These are phyloP conservation scores for Williopsis jadinii DNA, from an alignment of 1,139 yeast genomes.

Conservation along the genomic window DNA sequence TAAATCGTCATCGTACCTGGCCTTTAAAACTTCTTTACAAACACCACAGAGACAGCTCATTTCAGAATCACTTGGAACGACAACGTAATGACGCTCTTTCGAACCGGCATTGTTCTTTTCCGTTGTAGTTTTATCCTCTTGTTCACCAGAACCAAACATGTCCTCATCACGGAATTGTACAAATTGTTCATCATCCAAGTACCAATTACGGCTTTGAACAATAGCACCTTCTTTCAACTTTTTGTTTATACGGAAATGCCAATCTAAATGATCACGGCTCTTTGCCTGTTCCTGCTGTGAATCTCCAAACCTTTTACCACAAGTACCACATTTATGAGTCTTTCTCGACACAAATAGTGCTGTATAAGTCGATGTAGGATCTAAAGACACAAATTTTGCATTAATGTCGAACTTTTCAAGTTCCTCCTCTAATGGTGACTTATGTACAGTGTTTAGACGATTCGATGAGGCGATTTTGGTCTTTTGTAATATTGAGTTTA, in stretches of 20 bases:
- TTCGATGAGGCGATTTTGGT: conserved; percentile 1
- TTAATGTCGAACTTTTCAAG: conserved; percentile 14
- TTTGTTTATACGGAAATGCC: conserved; percentile 93
- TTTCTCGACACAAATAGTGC: conserved; percentile 49
- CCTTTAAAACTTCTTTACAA: conserved; percentile 76
- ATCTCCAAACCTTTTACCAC: conserved; percentile 79
- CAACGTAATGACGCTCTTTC: conserved; percentile 38
- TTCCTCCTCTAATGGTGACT: background rate
- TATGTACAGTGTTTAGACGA: background rate
- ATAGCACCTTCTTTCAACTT: conserved; percentile 48
- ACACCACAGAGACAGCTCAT: conserved; percentile 76
- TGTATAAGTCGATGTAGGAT: conserved; percentile 12
- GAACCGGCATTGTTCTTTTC: conserved; percentile 9
- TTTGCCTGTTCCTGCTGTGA: conserved; percentile 51
- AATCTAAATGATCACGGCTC: conserved; percentile 70
- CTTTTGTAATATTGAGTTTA: conserved; percentile 10
- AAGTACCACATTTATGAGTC: conserved; percentile 79
- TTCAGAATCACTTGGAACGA: conserved; percentile 67
- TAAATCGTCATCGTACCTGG: conserved; percentile 77
- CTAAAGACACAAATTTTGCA: conserved; percentile 12
- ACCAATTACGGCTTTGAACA: conserved; percentile 79
- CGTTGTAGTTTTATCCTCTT: conserved; percentile 7
- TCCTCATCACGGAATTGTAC: conserved; percentile 63
- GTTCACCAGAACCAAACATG: conserved; percentile 30
- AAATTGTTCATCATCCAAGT: conserved; percentile 70